These are phyloP conservation scores for Balakata baccata DNA, from an alignment of 345 rosid species.

Conservation along the genomic window DNA sequence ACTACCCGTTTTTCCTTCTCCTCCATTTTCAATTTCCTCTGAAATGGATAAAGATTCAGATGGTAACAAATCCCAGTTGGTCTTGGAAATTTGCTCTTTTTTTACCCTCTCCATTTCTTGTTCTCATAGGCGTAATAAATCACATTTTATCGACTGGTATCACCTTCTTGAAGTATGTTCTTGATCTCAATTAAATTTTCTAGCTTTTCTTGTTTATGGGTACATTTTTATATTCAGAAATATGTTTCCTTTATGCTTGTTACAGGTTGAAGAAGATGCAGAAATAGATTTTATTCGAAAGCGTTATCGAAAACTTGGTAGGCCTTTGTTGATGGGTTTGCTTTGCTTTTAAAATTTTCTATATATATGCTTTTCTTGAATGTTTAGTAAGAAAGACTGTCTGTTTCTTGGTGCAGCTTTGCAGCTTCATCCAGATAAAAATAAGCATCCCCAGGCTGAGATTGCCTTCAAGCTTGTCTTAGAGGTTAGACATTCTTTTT, in stretches of 20 bases:
- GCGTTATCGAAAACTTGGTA: constrained; percentile 76
- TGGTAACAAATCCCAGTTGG: constrained; percentile 44
- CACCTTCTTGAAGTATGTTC: constrained; percentile 71
- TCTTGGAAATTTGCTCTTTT: constrained; percentile 60
- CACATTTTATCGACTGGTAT: constrained; percentile 86
- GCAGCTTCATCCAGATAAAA: constrained; percentile 95
- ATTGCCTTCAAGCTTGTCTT: constrained; percentile 83
- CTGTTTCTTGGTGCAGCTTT: constrained; percentile 47
- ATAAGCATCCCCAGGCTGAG: constrained; percentile 77
- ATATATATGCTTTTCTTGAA: not conserved
- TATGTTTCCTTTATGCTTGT: not conserved
- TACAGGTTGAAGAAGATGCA: constrained; percentile 72
- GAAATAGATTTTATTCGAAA: constrained; percentile 51
- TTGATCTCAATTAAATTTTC: not conserved
- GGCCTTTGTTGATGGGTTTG: not conserved
- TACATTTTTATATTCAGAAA: not conserved
- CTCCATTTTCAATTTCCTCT: not conserved
- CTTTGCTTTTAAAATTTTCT: not conserved
- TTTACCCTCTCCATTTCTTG: constrained; percentile 48
- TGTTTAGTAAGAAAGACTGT: not conserved
- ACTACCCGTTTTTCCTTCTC: not conserved
- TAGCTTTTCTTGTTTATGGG: not conserved
- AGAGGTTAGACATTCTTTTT: constrained; percentile 47
- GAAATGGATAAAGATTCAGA: constrained; percentile 47
- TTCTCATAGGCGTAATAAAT: constrained; percentile 33